These are phyloP conservation scores for Pythium volutum DNA, from an alignment of 352 stramenopile genomes.

Conservation along the genomic window DNA sequence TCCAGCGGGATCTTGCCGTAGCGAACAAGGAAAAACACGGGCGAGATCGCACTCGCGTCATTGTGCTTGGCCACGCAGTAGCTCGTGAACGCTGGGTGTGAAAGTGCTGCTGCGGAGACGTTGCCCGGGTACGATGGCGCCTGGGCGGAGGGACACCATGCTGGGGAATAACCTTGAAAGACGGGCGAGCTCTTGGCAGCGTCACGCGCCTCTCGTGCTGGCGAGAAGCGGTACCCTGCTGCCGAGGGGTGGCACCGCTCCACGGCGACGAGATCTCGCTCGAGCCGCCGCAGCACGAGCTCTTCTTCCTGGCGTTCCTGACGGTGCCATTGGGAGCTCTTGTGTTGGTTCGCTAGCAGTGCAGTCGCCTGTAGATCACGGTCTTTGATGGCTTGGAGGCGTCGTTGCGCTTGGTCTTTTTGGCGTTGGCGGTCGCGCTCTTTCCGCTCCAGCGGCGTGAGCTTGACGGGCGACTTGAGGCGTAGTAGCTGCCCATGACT, in stretches of 20 bases:
- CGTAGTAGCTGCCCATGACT: neutral
- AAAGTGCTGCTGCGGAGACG: conserved; percentile 19
- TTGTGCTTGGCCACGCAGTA: conserved; percentile 46
- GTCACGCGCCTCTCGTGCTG: conserved; percentile 2
- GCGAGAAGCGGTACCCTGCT: conserved; percentile 52
- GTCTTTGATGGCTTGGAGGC: conserved; percentile 15
- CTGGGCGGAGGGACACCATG: conserved; percentile 39
- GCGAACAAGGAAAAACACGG: conserved; percentile 57
- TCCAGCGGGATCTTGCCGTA: conserved; percentile 65
- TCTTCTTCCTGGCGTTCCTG: conserved; percentile 50
- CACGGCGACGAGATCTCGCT: conserved; percentile 55
- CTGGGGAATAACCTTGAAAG: conserved; percentile 53
- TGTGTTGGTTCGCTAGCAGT: conserved; percentile 15
- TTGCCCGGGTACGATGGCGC: conserved; percentile 9
- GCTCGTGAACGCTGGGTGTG: conserved; percentile 57
- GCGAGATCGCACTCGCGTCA: conserved; percentile 45
- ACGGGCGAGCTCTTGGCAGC: conserved; percentile 34
- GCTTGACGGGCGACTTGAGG: conserved; percentile 23
- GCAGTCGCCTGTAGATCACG: conserved; percentile 9
- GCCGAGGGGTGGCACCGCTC: conserved; percentile 47
- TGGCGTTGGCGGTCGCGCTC: conserved; percentile 24
- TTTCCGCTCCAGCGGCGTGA: conserved; percentile 32
- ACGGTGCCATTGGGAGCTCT: conserved; percentile 26
- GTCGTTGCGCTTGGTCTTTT: conserved; percentile 24
- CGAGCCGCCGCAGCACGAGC: conserved; percentile 53